Base-by-base conservation (phyloP, 2,329 filamentous ascomycete species). In the Colletotrichum chrysophilum region DNA sequence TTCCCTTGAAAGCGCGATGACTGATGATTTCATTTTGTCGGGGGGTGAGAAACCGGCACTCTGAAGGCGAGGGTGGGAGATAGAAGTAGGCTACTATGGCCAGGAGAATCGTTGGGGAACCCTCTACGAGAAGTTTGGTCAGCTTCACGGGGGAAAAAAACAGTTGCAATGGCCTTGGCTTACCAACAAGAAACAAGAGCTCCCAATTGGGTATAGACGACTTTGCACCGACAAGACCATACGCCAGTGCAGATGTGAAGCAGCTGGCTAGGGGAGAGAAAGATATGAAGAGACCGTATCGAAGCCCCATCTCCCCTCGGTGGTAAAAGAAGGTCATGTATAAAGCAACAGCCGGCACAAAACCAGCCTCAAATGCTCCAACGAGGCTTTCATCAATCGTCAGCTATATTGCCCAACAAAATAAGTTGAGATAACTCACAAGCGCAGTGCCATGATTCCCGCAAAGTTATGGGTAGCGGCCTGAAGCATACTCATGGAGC, bases 261-360 rank as follows among this genome's bases (percentile, higher is more conserved):
- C 90, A 91, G 75, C 92, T 94, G 13, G 93, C 93, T 34, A 94
- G 85, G 2, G 93, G 92, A 0, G 92, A 92, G 13, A 83, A 93
- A 0, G 92, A 93, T 71, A 96, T 89, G 82, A 95, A 94, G 7
- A 96, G 85, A 12, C 93, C 94, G 18, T 91, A 93, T 30, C 94
- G 88, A 74, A 94, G 89, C 2, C 94, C 94, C 12, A 96, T 86
- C 80, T 96, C 94, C 21, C 83, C 79, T 7, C 88, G 80, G 8
- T 84, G 82, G 73, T 89, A 89, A 78, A 89, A 88, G 79, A 88
- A 88, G 9, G 84, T 86, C 7, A 88, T 80, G 26, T 88, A 84
- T 61, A 85, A 86, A 0, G 86, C 84, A 3, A 88, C 82, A 3
- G 85, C 86, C 4, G 85, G 83, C 4, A 78, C 80, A 52, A 87